These are phyloP conservation scores for Macrophomina pseudophaseolina DNA, from an alignment of 2,329 filamentous ascomycete genomes.

Conservation along the genomic window DNA sequence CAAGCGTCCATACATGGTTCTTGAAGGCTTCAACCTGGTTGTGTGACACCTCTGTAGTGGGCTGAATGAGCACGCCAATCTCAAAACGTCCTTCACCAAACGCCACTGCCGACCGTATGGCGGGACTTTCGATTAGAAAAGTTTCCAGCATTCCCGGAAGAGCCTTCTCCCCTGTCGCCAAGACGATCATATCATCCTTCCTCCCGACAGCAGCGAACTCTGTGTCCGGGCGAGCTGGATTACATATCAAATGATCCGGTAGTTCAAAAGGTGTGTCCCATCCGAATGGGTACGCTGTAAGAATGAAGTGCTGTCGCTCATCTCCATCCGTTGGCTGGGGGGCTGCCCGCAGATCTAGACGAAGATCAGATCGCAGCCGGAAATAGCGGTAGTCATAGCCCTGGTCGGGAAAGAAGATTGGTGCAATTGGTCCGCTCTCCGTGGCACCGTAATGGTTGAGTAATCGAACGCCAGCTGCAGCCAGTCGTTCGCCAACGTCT, in stretches of 20 bases:
- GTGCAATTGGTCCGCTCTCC: conserved; percentile 42
- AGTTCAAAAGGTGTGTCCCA: conserved; percentile 37
- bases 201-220: conserved; percentile 41
- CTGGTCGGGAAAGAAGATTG: conserved; percentile 38
- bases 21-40: neutral
- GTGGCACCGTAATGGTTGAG: conserved; percentile 46
- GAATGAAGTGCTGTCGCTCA: conserved; percentile 32
- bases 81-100: conserved; percentile 34
- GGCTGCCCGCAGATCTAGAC: conserved; percentile 36
- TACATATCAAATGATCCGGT: conserved; percentile 39
- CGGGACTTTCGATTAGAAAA: conserved; percentile 22
- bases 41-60: neutral
- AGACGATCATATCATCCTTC: conserved; percentile 41
- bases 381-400: conserved; percentile 43
- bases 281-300: conserved; percentile 33
- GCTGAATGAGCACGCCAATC: conserved; percentile 34
- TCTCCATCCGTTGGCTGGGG: conserved; percentile 23
- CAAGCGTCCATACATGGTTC: conserved; percentile 33
- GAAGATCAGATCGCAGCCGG: conserved; percentile 35
- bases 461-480: conserved; percentile 34
- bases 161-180: conserved; percentile 40
- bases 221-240: conserved; percentile 29
- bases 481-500: conserved; percentile 33
- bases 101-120: conserved; percentile 29
- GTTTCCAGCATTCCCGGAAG: conserved; percentile 33